phyloP scores from a whole-genome alignment of 1,284 basidiomycete species.

The Pascua guehoae region DNA sequence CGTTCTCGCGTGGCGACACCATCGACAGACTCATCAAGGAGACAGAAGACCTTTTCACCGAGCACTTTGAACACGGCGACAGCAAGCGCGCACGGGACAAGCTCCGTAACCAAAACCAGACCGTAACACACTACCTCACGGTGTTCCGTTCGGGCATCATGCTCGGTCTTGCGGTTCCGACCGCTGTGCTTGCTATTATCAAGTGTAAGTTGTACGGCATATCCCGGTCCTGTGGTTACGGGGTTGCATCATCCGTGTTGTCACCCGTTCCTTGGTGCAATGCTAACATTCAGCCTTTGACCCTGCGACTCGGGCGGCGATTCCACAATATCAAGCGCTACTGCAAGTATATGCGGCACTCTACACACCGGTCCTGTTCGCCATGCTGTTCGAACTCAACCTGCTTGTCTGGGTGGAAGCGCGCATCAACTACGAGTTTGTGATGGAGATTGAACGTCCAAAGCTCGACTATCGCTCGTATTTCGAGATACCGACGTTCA shows the following conservation, averaged over 20 bases:
- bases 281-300: slow-evolving; percentile 57
- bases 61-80: slow-evolving; percentile 75
- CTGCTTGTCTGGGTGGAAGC: slow-evolving; percentile 69
- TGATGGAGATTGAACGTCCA: slow-evolving; percentile 82
- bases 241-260: no score
- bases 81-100: slow-evolving; percentile 69
- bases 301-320: slow-evolving; percentile 55
- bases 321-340: slow-evolving; percentile 71
- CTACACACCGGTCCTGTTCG: slow-evolving; percentile 71
- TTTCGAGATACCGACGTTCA: slow-evolving; percentile 76
- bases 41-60: slow-evolving; percentile 69
- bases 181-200: slow-evolving; percentile 65
- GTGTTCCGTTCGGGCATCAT: slow-evolving; percentile 71
- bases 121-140: slow-evolving; percentile 70
- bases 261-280: neutral
- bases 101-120: slow-evolving; percentile 59
- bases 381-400: slow-evolving; percentile 75
- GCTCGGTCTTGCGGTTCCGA: slow-evolving; percentile 75
- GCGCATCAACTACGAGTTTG: slow-evolving; percentile 83
- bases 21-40: slow-evolving; percentile 67
- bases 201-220: slow-evolving; percentile 55
- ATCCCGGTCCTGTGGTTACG: neutral
- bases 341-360: slow-evolving; percentile 77
- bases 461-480: slow-evolving; percentile 76
- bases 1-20: slow-evolving; percentile 55